phyloP scores from a whole-genome alignment of 768 basidiomycete genomes.

The Mycena maculata region DNA sequence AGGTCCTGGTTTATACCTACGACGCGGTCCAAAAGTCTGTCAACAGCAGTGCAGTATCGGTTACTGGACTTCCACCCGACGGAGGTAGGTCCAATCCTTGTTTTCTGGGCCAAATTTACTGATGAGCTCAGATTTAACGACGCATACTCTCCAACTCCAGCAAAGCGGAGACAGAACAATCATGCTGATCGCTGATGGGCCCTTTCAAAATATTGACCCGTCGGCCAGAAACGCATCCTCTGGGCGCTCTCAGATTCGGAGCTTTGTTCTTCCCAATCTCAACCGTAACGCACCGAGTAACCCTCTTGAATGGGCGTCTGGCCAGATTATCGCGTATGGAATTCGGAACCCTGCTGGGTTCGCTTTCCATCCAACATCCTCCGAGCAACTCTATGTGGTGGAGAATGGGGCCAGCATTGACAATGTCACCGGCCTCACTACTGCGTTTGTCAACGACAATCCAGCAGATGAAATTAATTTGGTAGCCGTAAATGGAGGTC shows the following conservation, averaged over 20 bases:
- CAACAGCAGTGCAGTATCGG: slow-evolving; percentile 34
- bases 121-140: slow-evolving; percentile 49
- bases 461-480: slow-evolving; percentile 55
- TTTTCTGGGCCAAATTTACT: not conserved
- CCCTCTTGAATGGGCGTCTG: slow-evolving; percentile 43
- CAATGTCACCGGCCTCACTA: slow-evolving; percentile 51
- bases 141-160: slow-evolving; percentile 53
- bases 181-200: slow-evolving; percentile 53
- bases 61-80: slow-evolving; percentile 51
- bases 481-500: slow-evolving; percentile 35
- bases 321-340: slow-evolving; percentile 53
- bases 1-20: slow-evolving; percentile 50
- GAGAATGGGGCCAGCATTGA: slow-evolving; percentile 60
- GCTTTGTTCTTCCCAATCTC: slow-evolving; percentile 37
- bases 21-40: slow-evolving; percentile 46
- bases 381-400: slow-evolving; percentile 47
- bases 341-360: slow-evolving; percentile 60
- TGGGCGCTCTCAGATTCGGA: slow-evolving; percentile 56
- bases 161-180: slow-evolving; percentile 28
- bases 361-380: slow-evolving; percentile 44
- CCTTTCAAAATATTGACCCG: slow-evolving; percentile 53
- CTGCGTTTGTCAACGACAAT: slow-evolving; percentile 57
- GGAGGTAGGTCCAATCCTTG: slow-evolving; percentile 46
- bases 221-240: slow-evolving; percentile 56
- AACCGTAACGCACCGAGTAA: slow-evolving; percentile 18